Evolutionary conservation across 495 filamentous ascomycete species (phyloP), one percentile per base, ranked within the genome.

Genomic region (Astrothelium subdiscretum): DNA sequence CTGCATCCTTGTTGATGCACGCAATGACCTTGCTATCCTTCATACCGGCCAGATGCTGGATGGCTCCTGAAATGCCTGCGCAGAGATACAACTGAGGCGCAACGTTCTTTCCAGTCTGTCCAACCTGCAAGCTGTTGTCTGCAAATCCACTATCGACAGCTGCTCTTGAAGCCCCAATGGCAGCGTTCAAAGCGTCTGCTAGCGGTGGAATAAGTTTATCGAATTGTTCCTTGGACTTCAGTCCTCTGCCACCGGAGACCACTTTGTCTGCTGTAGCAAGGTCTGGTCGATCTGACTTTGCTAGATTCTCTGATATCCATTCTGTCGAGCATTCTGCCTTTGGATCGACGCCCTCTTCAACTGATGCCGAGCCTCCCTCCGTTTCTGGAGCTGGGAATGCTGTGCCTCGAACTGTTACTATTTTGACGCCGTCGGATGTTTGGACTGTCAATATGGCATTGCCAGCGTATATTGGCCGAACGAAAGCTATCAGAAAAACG

Each of bases 11-110:
- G 80, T 98, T 97, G 72, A 98, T 97, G 31, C 89, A 90, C 40
- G 91, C 95, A 80, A 98, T 98, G 64, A 98, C 95, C 80, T 98
- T 98, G 79, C 90, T 95, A 73, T 98, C 94, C 83, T 98, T 98
- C 94, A 98, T 98, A 71, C 94, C 94, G 44, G 95, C 95, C 75
- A 98, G 77, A 82, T 98, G 94, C 77, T 98, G 94, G 66, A 98
- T 98, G 26, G 94, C 94, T 54, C 94, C 94, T 5, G 88, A 94
- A 70, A 98, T 97, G 69, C 94, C 94, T 18, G 91, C 92, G 32
- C 90, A 94, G 62, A 98, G 81, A 72, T 98, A 98, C 64, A 97
- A 78, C 74, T 98, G 87, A 60, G 94, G 94, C 44, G 94, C 94
- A 32, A 98, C 91, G 63, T 96, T 95, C 83, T 98, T 98, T 64